Base-by-base conservation (phyloP, 129 eudicot genomes). In the Artemisia tridentata region DNA sequence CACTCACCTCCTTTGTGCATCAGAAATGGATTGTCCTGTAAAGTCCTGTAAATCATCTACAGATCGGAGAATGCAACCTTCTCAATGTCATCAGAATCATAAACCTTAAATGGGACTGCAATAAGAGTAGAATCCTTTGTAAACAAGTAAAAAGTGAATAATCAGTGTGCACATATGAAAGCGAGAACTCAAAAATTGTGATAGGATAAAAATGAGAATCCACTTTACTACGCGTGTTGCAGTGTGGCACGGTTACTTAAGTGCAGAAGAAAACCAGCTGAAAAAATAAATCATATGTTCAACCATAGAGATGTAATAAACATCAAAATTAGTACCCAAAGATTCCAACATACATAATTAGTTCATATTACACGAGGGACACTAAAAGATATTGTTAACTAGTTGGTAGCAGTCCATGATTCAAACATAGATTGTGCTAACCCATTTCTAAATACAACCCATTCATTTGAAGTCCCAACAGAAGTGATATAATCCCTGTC, bases 1-100 rank as follows among this genome's bases (percentile, higher is more conserved):
- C 9, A 79, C 79, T 48, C 62, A 92, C 98, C 96, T 89, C 95
- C 59, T 75, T 73, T 89, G 98, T 50, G 83, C 84, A 66, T 87
- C 95, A 69, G 90, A 87, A 72, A 89, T 89, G 69, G 81, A 92
- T 47, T 80, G 88, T 10, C 95, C 96, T 1, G 96, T 85, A 84
- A 89, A 80, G 73, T 92, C 98, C 55, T 87, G 79, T 75, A 89
- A 78, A 17, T 85, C 88, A 34, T 89, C 96, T 71, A 76, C 86
- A 92, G 82, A 74, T 89, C 90, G 34, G 86, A 78, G 72, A 89
- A 89, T 17, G 86, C 80, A 75, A 89, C 92, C 80, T 89, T 89
- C 64, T 95, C 95, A 69, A 84, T 85, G 69, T 92, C 95, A 76
- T 91, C 89, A 31, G 88, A 82, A 82, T 91, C 98, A 75, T 88